Evolutionary conservation across 352 stramenopile species (phyloP).

Genomic region (Globisporangium megalacanthum): DNA sequence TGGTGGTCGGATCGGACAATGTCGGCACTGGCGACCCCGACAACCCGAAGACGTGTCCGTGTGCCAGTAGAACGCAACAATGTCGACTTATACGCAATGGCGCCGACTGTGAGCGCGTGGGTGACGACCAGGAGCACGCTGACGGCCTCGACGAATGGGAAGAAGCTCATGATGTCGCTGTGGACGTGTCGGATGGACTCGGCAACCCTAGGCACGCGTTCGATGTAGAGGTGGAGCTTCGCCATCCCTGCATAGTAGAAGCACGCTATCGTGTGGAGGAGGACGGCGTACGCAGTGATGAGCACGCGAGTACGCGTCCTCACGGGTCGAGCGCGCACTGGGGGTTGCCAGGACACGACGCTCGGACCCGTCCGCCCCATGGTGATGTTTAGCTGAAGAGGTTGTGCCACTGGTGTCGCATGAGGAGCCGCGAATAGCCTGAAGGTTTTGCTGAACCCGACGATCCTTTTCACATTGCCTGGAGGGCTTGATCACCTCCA

Average conservation of each 20-base stretch:
- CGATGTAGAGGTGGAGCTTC: not conserved
- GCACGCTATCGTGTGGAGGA: not conserved
- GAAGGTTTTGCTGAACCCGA: no score
- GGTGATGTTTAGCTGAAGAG: no score
- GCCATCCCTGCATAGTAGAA: not conserved
- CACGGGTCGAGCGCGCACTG: constrained; percentile 45
- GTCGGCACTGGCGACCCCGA: not conserved
- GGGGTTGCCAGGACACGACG: constrained; percentile 3
- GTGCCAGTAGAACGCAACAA: not conserved
- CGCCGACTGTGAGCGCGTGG: not conserved
- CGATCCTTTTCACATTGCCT: no score
- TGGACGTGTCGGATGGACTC: not conserved
- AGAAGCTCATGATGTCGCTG: not conserved
- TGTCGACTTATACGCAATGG: not conserved
- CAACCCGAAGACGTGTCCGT: not conserved
- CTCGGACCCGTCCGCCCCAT: constrained; percentile 16
- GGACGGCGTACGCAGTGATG: constrained; percentile 16
- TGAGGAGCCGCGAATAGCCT: no score
- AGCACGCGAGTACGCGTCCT: constrained; percentile 55
- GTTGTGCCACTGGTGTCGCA: no score
- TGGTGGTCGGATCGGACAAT: not conserved
- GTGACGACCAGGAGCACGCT: not conserved
- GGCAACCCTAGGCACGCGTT: not conserved
- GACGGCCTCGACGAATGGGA: not conserved
- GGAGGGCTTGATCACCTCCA: no score